Percentiles rank a stretch among this genome's conserved stretches.
phyloP scores from a whole-genome alignment of 495 filamentous ascomycete genomes.

The Podospora comata region DNA sequence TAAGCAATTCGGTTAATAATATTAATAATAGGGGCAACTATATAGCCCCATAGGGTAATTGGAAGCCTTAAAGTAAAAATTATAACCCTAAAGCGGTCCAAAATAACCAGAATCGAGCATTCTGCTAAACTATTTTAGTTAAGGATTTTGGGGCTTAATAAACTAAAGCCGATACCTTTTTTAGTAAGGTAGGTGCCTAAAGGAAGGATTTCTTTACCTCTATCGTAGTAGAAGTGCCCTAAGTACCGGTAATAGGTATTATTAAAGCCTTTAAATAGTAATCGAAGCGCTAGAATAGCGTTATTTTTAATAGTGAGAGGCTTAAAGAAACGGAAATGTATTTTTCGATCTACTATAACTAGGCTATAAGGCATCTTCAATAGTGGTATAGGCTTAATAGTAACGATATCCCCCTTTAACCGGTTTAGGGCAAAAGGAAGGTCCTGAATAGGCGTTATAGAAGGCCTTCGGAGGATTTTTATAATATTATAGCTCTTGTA shows the following conservation, averaged over 20 bases:
- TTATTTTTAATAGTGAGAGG: background rate
- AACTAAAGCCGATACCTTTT: slow-evolving; percentile 7
- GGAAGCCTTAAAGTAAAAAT: too few relatives aligned
- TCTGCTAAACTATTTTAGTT: background rate
- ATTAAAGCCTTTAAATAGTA: background rate
- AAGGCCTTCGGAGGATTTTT: background rate
- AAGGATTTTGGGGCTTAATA: slow-evolving; percentile 12
- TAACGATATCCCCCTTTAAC: background rate
- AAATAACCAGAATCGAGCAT: too few relatives aligned
- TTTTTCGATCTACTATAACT: background rate
- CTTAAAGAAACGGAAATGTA: background rate
- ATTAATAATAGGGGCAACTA: slow-evolving; percentile 3
- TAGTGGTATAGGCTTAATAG: background rate
- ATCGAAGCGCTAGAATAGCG: background rate
- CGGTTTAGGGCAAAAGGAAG: background rate
- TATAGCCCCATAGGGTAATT: background rate
- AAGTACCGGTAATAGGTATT: background rate
- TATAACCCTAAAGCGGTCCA: too few relatives aligned
- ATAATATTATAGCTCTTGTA: background rate
- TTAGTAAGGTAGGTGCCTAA: background rate
- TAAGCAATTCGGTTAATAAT: slow-evolving; percentile 5
- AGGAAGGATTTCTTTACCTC: background rate
- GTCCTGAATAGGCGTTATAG: background rate
- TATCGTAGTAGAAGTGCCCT: background rate
- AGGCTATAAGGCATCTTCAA: background rate